A percentile compares a stretch with the other conserved stretches of the same genome.
These are phyloP conservation scores for Trypanosoma cruzi DNA, from an alignment of 208 protist genomes.

Conservation along the genomic window DNA sequence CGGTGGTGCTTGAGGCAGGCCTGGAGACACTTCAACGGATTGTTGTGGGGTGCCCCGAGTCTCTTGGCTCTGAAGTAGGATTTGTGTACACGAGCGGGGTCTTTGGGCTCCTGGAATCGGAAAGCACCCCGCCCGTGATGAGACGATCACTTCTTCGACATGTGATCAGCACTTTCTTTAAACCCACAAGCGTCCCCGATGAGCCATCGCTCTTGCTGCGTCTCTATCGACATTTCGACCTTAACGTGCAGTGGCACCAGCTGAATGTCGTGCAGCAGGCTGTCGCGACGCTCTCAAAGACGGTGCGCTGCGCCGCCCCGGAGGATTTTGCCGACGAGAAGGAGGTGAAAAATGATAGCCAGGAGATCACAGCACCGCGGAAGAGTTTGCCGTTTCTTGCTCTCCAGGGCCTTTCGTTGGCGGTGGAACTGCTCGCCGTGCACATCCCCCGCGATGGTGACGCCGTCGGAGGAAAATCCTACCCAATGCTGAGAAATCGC, in stretches of 20 bases:
- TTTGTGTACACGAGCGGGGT: conserved; percentile 93
- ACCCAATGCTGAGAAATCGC: conserved; percentile 50
- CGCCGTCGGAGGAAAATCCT: conserved; percentile 6
- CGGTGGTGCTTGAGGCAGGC: conserved; percentile 82
- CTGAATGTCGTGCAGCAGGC: conserved; percentile 86
- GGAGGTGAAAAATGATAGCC: conserved; percentile 9
- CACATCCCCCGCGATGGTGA: conserved; percentile 59
- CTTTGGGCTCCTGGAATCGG: conserved; percentile 91
- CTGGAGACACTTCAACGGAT: conserved; percentile 92
- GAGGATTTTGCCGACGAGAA: conserved; percentile 38
- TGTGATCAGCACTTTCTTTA: conserved; percentile 73
- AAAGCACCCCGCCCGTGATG: conserved; percentile 82
- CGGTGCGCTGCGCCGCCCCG: conserved; percentile 70
- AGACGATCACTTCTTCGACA: conserved; percentile 89
- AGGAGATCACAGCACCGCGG: conserved; percentile 22
- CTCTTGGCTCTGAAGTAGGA: conserved; percentile 85
- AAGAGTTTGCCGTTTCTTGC: conserved; percentile 73
- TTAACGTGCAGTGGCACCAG: conserved; percentile 76
- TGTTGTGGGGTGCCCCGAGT: conserved; percentile 40
- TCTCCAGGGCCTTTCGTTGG: conserved; percentile 65
- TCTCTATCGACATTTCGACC: conserved; percentile 78
- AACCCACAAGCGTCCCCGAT: background rate
- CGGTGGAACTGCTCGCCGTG: conserved; percentile 56
- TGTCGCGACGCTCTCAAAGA: conserved; percentile 66
- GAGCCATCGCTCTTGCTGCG: conserved; percentile 58